Conservation (phyloP, 1,284 basidiomycete genomes). For the Singerocomus rubriflavus region DNA sequence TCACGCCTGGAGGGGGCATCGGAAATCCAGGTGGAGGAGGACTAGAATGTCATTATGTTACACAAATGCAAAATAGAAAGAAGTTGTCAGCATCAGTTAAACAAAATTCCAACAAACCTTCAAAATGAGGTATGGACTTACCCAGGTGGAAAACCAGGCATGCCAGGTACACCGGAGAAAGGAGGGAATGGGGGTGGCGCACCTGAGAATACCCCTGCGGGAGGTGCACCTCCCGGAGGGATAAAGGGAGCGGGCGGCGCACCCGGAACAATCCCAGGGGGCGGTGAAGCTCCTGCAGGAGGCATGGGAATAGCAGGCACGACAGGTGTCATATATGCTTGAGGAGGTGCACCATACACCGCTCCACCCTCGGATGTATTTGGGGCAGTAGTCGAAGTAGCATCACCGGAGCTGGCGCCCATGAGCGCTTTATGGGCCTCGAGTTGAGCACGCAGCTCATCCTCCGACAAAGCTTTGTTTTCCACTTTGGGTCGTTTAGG, state of each 20-base stretch:
- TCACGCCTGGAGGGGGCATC: slow-evolving; percentile 35
- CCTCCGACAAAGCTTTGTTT: slow-evolving; percentile 77
- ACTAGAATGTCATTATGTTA: slow-evolving; percentile 29
- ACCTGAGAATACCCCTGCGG: slow-evolving; percentile 33
- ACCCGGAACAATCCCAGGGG: slow-evolving; percentile 40
- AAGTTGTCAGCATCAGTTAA: slow-evolving; percentile 19
- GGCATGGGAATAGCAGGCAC: slow-evolving; percentile 41
- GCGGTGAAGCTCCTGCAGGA: slow-evolving; percentile 42
- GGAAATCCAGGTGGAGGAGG: slow-evolving; percentile 46
- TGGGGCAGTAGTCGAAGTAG: slow-evolving; percentile 34
- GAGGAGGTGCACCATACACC: slow-evolving; percentile 67
- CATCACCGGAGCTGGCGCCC: slow-evolving; percentile 53
- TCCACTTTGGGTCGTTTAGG: slow-evolving; percentile 83
- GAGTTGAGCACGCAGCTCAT: slow-evolving; percentile 82
- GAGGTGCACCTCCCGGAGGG: slow-evolving; percentile 32
- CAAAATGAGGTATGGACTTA: slow-evolving; percentile 30
- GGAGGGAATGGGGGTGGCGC: slow-evolving; percentile 35
- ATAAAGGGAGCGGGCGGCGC: slow-evolving; percentile 35
- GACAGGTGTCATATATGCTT: slow-evolving; percentile 61
- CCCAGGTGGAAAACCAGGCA: slow-evolving; percentile 48
- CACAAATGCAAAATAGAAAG: slow-evolving; percentile 4
- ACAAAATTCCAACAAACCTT: slow-evolving; percentile 26
- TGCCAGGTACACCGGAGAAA: slow-evolving; percentile 40
- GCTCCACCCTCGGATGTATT: slow-evolving; percentile 41
- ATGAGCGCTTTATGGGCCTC: slow-evolving; percentile 91